Percentiles rank a stretch among this genome's conserved stretches.
These are phyloP conservation scores for Obba rivulosa DNA, from an alignment of 768 basidiomycete genomes.

Conservation along the genomic window DNA sequence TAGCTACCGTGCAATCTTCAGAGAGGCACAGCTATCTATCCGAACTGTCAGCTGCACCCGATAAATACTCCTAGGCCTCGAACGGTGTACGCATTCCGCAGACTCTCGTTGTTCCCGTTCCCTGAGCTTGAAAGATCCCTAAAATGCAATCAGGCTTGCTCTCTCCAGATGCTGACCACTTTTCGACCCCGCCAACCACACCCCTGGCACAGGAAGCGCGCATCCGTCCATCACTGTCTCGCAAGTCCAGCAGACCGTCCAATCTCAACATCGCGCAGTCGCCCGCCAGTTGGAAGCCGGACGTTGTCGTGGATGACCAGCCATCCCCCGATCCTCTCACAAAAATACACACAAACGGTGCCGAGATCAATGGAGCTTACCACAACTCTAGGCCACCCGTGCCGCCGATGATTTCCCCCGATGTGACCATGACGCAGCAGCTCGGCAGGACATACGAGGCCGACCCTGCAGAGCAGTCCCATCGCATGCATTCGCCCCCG, in stretches of 20 bases:
- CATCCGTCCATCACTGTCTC: slow-evolving; percentile 36
- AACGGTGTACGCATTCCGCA: too few species aligned
- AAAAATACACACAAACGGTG: slow-evolving; percentile 8
- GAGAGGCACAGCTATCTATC: too few species aligned
- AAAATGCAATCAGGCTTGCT: slow-evolving; percentile 1
- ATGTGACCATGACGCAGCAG: slow-evolving; percentile 13
- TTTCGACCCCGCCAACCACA: slow-evolving; percentile 40
- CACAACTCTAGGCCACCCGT: slow-evolving; percentile 6
- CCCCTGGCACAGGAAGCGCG: slow-evolving; percentile 21
- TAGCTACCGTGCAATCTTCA: too few species aligned
- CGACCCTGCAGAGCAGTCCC: slow-evolving; percentile 10
- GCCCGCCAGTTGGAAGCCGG: slow-evolving; percentile 28
- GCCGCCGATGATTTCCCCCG: slow-evolving; percentile 3
- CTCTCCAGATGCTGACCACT: slow-evolving; percentile 33
- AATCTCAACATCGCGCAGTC: slow-evolving; percentile 28
- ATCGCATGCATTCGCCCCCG: slow-evolving; percentile 16
- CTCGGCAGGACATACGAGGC: slow-evolving; percentile 8
- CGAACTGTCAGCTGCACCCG: too few species aligned
- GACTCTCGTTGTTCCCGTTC: too few species aligned
- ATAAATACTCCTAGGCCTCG: too few species aligned
- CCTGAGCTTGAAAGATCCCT: too few species aligned
- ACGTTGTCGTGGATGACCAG: slow-evolving; percentile 31
- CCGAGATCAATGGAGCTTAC: slow-evolving; percentile 11
- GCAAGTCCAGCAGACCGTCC: slow-evolving; percentile 29
- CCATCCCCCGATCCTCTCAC: slow-evolving; percentile 20